phyloP scores from a whole-genome alignment of 352 stramenopile species.

The Sclerospora graminicola region DNA sequence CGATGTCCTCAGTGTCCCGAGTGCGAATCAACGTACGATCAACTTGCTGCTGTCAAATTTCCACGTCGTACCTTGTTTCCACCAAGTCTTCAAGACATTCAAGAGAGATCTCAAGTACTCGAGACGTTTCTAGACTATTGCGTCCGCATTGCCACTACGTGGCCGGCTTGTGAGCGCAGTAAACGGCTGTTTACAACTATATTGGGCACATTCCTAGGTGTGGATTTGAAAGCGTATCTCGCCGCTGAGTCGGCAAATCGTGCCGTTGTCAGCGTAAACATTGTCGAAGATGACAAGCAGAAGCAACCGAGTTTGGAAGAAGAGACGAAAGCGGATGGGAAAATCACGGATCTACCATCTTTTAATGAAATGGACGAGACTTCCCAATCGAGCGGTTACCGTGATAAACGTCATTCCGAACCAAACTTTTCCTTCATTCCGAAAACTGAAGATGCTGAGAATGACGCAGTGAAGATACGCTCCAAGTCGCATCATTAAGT shows the following conservation, averaged over 20 bases:
- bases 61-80: slow-evolving; percentile 41
- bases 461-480: slow-evolving; percentile 6
- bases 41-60: slow-evolving; percentile 35
- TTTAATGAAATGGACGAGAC: slow-evolving; percentile 9
- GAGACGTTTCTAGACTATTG: slow-evolving; percentile 40
- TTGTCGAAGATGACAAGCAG: slow-evolving; percentile 2
- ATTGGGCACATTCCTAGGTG: slow-evolving; percentile 42
- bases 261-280: slow-evolving; percentile 3
- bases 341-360: slow-evolving; percentile 11
- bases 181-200: slow-evolving; percentile 26
- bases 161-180: slow-evolving; percentile 40
- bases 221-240: slow-evolving; percentile 28
- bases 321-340: slow-evolving; percentile 6
- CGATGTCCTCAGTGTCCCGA: slow-evolving; percentile 22
- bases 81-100: slow-evolving; percentile 32
- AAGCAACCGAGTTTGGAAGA: neutral
- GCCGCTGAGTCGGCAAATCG: slow-evolving; percentile 3
- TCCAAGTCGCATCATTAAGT: slow-evolving; percentile 19
- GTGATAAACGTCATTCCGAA: slow-evolving; percentile 18
- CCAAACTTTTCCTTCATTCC: slow-evolving; percentile 30
- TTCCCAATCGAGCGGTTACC: slow-evolving; percentile 6
- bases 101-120: slow-evolving; percentile 34
- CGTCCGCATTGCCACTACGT: slow-evolving; percentile 24
- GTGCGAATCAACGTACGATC: slow-evolving; percentile 27
- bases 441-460: slow-evolving; percentile 11